Evolutionary conservation across 2,329 filamentous ascomycete genomes (phyloP), one percentile per base, ranked within the genome.

Genomic region (Pestalotiopsis sp.): DNA sequence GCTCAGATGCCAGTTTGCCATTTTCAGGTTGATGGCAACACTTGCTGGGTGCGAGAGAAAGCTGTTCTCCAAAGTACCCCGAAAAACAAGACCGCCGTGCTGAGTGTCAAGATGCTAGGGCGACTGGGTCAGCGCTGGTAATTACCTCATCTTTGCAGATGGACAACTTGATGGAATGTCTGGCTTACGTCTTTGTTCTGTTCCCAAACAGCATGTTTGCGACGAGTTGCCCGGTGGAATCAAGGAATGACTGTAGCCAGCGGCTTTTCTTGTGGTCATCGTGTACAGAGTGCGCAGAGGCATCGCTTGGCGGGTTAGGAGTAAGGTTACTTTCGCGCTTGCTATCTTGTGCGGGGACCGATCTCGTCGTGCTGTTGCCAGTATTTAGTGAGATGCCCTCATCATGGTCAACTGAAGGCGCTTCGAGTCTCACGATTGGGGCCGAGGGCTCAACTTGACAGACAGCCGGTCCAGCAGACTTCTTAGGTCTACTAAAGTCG

Each of bases 141-240:
- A 27, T 36, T n/a, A 36, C 11, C 49, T 36, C 31, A 36, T 36
- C 31, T 36, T 36, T 36, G 31, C 31, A 36, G 12, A 36, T 62
- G 27, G 38, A 17, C 5, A 66, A 31, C 23, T 20, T 14, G 23
- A 59, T 12, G 20, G 36, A 31, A n/a, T 4, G 5, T 62, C 7
- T 45, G 58, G 38, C 77, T 79, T 78, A 81, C 75, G 74, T 73
- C 69, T 74, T 72, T 61, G 74, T 74, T 69, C 72, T 78, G 62
- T 74, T 70, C 52, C 75, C 71, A 52, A 74, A 80, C 45, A 82
- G 80, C 41, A 81, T 69, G 68, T 72, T 77, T 27, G 71, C 73
- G 40, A 81, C 72, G 58, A 83, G 70, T 13, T 79, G 77, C 3
- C 81, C 80, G 14, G 83, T 75, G 77, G 79, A 81, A 64, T 82